phyloP scores from a whole-genome alignment of 768 basidiomycete species.

The Cyclocybe aegerita region DNA sequence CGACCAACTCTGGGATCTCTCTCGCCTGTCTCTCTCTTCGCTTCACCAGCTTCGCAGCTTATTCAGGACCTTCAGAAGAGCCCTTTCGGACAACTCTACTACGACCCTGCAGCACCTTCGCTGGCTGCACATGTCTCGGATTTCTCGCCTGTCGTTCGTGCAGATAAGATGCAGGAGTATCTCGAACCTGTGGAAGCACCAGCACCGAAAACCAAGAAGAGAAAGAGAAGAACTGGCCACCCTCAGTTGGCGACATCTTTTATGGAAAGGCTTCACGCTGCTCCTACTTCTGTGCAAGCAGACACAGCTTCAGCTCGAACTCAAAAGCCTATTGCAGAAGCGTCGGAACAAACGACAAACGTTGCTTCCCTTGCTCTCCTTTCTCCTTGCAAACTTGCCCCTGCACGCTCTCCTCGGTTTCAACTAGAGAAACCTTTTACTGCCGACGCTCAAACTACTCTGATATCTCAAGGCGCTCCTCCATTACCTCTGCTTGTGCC shows the following conservation, averaged over 20 bases:
- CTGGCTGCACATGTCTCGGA: slow-evolving; percentile 18
- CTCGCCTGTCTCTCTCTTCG: slow-evolving; percentile 5
- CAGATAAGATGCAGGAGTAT: slow-evolving; percentile 7
- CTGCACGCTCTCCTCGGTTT: slow-evolving; percentile 6
- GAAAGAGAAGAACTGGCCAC: slow-evolving; percentile 6
- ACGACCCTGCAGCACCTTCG: slow-evolving; percentile 11
- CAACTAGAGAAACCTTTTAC: neutral
- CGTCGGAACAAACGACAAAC: neutral
- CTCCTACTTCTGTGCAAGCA: slow-evolving; percentile 2
- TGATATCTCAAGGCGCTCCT: neutral
- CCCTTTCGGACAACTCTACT: slow-evolving; percentile 16
- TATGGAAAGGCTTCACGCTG: slow-evolving; percentile 16
- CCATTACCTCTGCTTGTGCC: neutral
- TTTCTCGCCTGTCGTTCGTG: slow-evolving; percentile 30
- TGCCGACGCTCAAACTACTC: neutral
- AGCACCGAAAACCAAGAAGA: slow-evolving; percentile 8
- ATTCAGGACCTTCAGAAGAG: slow-evolving; percentile 18
- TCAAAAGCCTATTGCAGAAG: neutral
- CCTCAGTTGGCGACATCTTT: slow-evolving; percentile 11
- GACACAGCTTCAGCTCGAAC: neutral
- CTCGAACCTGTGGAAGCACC: neutral
- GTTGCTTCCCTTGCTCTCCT: slow-evolving; percentile 7
- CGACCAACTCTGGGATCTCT: slow-evolving; percentile 2
- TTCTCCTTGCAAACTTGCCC: slow-evolving; percentile 16
- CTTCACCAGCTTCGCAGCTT: slow-evolving; percentile 12